These are phyloP conservation scores for Vaccinium darrowii DNA, from an alignment of 148 eudicot genomes.

Conservation along the genomic window DNA sequence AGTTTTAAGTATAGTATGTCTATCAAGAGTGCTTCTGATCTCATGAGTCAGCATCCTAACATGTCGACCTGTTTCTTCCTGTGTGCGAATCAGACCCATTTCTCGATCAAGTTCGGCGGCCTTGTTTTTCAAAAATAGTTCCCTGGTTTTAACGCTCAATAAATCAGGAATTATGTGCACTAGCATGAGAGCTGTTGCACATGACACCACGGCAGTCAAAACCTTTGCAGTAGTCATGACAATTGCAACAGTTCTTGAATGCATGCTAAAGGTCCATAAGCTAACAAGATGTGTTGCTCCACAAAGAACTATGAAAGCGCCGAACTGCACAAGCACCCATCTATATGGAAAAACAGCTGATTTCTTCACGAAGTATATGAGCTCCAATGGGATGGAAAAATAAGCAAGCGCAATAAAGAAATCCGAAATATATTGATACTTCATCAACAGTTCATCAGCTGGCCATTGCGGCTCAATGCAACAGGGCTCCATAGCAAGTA, in stretches of 20 bases:
- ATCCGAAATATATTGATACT: constrained; percentile 90
- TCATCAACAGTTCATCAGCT: constrained; percentile 81
- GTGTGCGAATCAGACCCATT: constrained; percentile 92
- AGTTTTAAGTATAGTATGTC: constrained; percentile 87
- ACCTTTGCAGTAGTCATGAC: constrained; percentile 86
- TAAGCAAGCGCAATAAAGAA: constrained; percentile 96
- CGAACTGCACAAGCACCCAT: constrained; percentile 98
- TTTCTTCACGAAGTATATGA: constrained; percentile 89
- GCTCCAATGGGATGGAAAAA: constrained; percentile 92
- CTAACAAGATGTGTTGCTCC: constrained; percentile 92
- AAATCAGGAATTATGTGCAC: constrained; percentile 95
- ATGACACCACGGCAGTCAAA: constrained; percentile 83
- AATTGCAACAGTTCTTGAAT: constrained; percentile 69
- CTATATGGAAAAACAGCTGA: constrained; percentile 93
- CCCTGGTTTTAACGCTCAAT: constrained; percentile 88
- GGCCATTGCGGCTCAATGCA: constrained; percentile 94
- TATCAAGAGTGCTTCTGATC: constrained; percentile 92
- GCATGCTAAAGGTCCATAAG: constrained; percentile 75
- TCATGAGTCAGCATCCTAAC: constrained; percentile 97
- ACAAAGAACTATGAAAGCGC: constrained; percentile 94
- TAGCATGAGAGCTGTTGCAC: constrained; percentile 89
- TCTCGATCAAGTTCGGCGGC: constrained; percentile 95
- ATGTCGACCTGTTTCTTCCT: constrained; percentile 94
- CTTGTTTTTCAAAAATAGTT: constrained; percentile 85
- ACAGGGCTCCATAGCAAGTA: constrained; percentile 62